These are phyloP conservation scores for Dendrobium huoshanense DNA, from an alignment of 106 monocot species.

Conservation along the genomic window DNA sequence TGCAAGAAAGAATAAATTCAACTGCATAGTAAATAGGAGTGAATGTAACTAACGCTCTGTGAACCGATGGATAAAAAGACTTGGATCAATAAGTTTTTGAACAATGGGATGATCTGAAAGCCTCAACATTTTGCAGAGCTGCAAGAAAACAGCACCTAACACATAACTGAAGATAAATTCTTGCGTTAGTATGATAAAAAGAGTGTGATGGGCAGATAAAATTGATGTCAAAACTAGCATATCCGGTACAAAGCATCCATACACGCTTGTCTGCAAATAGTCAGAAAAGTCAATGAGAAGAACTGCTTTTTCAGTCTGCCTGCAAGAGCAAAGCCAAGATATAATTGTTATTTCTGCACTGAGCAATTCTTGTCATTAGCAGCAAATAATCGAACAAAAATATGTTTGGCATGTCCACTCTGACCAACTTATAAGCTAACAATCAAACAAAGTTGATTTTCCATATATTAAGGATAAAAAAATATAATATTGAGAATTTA, in stretches of 20 bases:
- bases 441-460: not conserved
- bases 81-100: conserved; percentile 84
- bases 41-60: conserved; percentile 51
- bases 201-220: not conserved
- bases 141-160: conserved; percentile 92
- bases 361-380: not conserved
- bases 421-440: not conserved
- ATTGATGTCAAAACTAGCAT: not conserved
- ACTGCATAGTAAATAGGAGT: not conserved
- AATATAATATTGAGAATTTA: not conserved
- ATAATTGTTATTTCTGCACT: not conserved
- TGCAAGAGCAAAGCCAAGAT: conserved; percentile 19
- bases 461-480: not conserved
- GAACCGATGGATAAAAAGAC: conserved; percentile 87
- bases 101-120: conserved; percentile 81
- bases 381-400: not conserved
- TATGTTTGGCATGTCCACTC: not conserved
- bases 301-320: conserved; percentile 57
- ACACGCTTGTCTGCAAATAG: conserved; percentile 85
- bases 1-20: not conserved
- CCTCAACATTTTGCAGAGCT: conserved; percentile 67
- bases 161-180: conserved; percentile 79
- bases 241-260: conserved; percentile 20
- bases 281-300: conserved; percentile 96
- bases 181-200: conserved; percentile 14